Conservation (phyloP, 73 alveolate species). For the Paraurostyla sp. region DNA sequence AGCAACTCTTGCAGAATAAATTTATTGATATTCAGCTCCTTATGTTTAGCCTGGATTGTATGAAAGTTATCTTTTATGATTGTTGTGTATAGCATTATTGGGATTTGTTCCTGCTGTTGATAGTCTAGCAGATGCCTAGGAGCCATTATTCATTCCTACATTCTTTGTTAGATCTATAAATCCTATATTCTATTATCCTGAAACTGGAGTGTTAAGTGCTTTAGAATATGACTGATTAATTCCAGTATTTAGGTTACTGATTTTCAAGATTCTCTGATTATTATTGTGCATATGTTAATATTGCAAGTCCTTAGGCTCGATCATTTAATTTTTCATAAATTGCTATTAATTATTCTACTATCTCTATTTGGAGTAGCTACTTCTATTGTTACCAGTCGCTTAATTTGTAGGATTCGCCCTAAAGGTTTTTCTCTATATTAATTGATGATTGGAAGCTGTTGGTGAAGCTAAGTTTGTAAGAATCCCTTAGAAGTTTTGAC, state of each 20-base stretch:
- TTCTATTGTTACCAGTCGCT: not conserved
- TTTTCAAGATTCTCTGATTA: constrained; percentile 5
- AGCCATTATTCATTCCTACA: too few relatives aligned
- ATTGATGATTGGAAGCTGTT: not conserved
- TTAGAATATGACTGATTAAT: not conserved
- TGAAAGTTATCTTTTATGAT: constrained; percentile 10
- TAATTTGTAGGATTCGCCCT: not conserved
- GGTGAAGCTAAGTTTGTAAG: too few relatives aligned
- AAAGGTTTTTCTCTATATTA: not conserved
- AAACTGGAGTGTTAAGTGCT: not conserved
- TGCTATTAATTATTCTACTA: not conserved
- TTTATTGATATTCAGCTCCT: constrained; percentile 23
- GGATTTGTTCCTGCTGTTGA: constrained; percentile 10
- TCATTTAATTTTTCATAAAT: constrained; percentile 3
- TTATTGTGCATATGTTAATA: constrained; percentile 20
- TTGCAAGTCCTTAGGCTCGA: constrained; percentile 18
- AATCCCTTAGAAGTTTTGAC: not conserved
- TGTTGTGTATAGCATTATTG: not conserved
- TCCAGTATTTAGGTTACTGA: not conserved
- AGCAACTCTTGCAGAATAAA: constrained; percentile 3
- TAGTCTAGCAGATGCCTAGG: too few relatives aligned
- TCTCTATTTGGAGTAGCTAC: constrained; percentile 28
- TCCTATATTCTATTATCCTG: too few relatives aligned
- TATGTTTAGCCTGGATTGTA: constrained; percentile 26
- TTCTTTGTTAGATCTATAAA: too few relatives aligned